Evolutionary conservation across 192 early-diverging fungal species (phyloP), one percentile per base, ranked within the genome.

Genomic region (Coemansia sp.): DNA sequence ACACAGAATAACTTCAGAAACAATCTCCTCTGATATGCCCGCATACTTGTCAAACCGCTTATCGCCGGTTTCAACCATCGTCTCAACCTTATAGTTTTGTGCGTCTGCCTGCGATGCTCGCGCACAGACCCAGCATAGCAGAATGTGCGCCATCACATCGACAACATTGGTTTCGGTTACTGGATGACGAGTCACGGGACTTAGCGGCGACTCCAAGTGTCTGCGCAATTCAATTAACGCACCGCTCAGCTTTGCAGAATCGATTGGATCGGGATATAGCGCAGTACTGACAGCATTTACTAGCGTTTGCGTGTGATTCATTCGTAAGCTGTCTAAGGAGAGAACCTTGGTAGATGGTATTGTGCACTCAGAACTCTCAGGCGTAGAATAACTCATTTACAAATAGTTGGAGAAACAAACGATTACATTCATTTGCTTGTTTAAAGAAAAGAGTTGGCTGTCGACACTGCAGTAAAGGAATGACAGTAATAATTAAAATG

Each of bases 121-220:
- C 8, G 75, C 69, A 25, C 75, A 78, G 3, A 78, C 70, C 75
- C 75, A 78, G 63, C 75, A 78, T 5, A 78, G 27, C 15, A 78
- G 54, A 14, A 78, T 66, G 25, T 65, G 75, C 51, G 72, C 70
- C 6, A 69, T 49, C 17, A 78, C 66, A 35, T 65, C 55, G 15
- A 58, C 65, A 11, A 66, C 66, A n/a, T 69, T 78, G 3, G 75
- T 77, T 17, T 71, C 69, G 3, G 65, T 67, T 2, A 69, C 75
- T 10, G 75, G 75, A 38, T 77, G 69, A 29, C 58, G 58, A 23
- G 60, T 62, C 22, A 53, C 17, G 27, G 23, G 58, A 53, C 62
- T 72, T 15, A 47, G 65, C 5, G 69, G 75, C 58, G 75, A 77
- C 19, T 77, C 75, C 37, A 77, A 61, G 17, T 77, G 75, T 4